These are phyloP conservation scores for Saccharum spontaneum DNA, from an alignment of 176 grass and related monocot species.

Conservation along the genomic window DNA sequence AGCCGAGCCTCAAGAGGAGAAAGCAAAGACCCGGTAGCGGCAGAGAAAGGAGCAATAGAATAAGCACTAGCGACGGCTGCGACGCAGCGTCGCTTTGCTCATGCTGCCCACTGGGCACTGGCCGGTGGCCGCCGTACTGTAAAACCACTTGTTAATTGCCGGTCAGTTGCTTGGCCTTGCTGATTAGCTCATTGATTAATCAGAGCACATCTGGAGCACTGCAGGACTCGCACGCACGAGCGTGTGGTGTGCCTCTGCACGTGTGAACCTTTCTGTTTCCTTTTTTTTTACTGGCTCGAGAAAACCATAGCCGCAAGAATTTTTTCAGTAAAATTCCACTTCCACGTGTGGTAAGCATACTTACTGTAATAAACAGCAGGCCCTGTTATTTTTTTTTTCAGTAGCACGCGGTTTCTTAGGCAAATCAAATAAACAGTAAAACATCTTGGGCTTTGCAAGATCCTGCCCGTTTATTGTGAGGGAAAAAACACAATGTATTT, in stretches of 20 bases:
- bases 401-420: background rate
- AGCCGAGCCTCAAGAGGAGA: conserved; percentile 5
- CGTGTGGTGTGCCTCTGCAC: background rate
- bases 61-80: background rate
- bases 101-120: conserved; percentile 24
- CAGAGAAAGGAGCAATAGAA: conserved; percentile 34
- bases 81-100: conserved; percentile 9
- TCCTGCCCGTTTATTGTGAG: no score
- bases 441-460: background rate
- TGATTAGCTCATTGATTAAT: conserved; percentile 32
- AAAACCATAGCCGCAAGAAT: background rate
- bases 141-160: conserved; percentile 5
- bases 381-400: background rate
- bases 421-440: background rate
- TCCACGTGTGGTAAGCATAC: background rate
- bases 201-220: conserved; percentile 10
- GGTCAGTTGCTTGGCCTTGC: background rate
- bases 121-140: no score
- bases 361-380: background rate
- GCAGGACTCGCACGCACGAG: conserved; percentile 3
- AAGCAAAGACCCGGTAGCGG: conserved; percentile 23
- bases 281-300: no score
- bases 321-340: background rate
- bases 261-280: background rate
- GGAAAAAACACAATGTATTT: no score